Conservation (phyloP, 169 alveolate species). For the Neospora caninum region DNA sequence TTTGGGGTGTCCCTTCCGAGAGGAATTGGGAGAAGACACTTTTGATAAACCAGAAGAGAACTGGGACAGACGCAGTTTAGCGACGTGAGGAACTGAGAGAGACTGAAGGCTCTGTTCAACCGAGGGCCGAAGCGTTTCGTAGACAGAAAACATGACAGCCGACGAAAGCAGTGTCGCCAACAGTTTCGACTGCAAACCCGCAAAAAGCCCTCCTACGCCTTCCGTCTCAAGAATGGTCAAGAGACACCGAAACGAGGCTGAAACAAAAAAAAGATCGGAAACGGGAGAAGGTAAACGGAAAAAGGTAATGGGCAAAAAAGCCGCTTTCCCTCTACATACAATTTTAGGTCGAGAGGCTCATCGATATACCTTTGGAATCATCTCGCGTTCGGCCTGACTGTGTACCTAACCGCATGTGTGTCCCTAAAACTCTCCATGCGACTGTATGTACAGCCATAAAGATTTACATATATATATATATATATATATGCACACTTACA, state of each 20-base stretch:
- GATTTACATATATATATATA: not conserved
- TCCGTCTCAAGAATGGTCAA: constrained; percentile 66
- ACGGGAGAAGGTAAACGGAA: not conserved
- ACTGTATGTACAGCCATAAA: not conserved
- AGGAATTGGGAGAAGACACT: not conserved
- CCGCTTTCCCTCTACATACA: not conserved
- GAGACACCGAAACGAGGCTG: constrained; percentile 57
- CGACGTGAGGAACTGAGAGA: not conserved
- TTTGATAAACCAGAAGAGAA: not conserved
- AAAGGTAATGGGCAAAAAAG: not conserved
- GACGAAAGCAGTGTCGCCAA: constrained; percentile 61
- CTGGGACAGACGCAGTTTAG: not conserved
- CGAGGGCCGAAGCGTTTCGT: constrained; percentile 55
- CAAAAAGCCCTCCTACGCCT: constrained; percentile 60
- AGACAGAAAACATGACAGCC: constrained; percentile 65
- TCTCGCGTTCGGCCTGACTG: too few relatives aligned
- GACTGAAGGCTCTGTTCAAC: constrained; percentile 10
- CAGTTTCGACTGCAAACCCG: constrained; percentile 67
- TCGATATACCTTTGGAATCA: too few relatives aligned
- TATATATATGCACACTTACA: not conserved
- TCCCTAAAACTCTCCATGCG: too few relatives aligned
- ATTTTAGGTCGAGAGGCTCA: not conserved
- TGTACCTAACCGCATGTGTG: too few relatives aligned
- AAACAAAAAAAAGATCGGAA: not conserved
- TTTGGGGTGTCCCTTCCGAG: not conserved